phyloP scores from a whole-genome alignment of 352 stramenopile genomes.

The Phytopythium sindhum region DNA sequence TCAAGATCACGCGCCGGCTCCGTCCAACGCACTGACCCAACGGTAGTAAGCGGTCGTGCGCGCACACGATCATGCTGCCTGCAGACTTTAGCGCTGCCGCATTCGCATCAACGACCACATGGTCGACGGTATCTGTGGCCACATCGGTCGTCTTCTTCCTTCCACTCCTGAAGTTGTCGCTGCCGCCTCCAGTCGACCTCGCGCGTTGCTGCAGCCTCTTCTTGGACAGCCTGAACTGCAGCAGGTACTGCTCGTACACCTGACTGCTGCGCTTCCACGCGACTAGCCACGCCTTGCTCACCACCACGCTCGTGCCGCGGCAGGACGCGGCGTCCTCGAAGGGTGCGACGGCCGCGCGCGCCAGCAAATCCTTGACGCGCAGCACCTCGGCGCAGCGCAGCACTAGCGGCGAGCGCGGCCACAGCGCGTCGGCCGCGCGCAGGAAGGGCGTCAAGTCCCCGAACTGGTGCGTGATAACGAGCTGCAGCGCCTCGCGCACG shows the following conservation, averaged over 20 bases:
- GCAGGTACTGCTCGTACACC: conserved; percentile 65
- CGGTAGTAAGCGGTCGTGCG: conserved; percentile 57
- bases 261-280: conserved; percentile 73
- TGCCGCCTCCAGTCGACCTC: conserved; percentile 16
- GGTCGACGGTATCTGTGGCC: conserved; percentile 8
- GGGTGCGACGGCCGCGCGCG: conserved; percentile 23
- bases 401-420: conserved; percentile 54
- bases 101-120: conserved; percentile 18
- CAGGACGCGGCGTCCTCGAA: conserved; percentile 39
- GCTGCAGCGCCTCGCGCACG: conserved; percentile 54
- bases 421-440: conserved; percentile 40
- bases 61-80: conserved; percentile 62
- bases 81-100: conserved; percentile 31
- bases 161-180: conserved; percentile 10
- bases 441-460: conserved; percentile 51
- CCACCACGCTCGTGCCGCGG: conserved; percentile 40
- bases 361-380: conserved; percentile 55
- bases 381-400: conserved; percentile 66
- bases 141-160: not conserved
- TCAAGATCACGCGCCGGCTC: conserved; percentile 51
- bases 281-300: conserved; percentile 73
- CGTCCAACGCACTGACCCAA: conserved; percentile 54
- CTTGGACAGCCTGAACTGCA: conserved; percentile 69
- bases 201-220: conserved; percentile 51
- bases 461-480: conserved; percentile 55